These are phyloP conservation scores for Termitomyces sp. DNA, from an alignment of 768 basidiomycete genomes.

Conservation along the genomic window DNA sequence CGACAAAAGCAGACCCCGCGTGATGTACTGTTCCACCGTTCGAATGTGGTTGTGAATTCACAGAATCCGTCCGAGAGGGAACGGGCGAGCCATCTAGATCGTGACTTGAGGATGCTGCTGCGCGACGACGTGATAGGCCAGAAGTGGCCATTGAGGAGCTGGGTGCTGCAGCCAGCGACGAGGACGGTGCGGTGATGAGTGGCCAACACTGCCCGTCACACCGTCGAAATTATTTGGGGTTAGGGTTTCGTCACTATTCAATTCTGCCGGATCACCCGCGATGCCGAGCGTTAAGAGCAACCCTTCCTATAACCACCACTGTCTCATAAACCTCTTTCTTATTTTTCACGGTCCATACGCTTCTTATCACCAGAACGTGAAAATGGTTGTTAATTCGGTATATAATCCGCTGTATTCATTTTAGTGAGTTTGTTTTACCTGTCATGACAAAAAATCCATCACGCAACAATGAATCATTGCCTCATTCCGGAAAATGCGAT, in stretches of 20 bases:
- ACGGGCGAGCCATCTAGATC: constrained; percentile 31
- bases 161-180: background rate
- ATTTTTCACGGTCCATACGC: too few relatives aligned
- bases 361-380: too few relatives aligned
- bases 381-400: too few relatives aligned
- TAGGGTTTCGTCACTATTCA: background rate
- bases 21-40: constrained; percentile 34
- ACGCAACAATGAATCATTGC: too few relatives aligned
- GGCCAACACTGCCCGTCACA: background rate
- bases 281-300: too few relatives aligned
- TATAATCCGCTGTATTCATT: too few relatives aligned
- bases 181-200: background rate
- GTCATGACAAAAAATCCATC: too few relatives aligned
- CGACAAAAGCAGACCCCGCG: constrained; percentile 80
- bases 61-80: constrained; percentile 16
- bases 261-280: background rate
- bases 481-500: too few relatives aligned
- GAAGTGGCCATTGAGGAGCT: constrained; percentile 37
- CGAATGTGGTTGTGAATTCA: constrained; percentile 9
- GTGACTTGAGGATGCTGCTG: constrained; percentile 32
- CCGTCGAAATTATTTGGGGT: background rate
- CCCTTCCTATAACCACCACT: too few relatives aligned
- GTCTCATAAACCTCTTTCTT: too few relatives aligned
- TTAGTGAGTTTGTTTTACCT: too few relatives aligned
- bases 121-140: constrained; percentile 54